Base-by-base conservation (phyloP, 257 asterid species). In the Buddleja alternifolia region DNA sequence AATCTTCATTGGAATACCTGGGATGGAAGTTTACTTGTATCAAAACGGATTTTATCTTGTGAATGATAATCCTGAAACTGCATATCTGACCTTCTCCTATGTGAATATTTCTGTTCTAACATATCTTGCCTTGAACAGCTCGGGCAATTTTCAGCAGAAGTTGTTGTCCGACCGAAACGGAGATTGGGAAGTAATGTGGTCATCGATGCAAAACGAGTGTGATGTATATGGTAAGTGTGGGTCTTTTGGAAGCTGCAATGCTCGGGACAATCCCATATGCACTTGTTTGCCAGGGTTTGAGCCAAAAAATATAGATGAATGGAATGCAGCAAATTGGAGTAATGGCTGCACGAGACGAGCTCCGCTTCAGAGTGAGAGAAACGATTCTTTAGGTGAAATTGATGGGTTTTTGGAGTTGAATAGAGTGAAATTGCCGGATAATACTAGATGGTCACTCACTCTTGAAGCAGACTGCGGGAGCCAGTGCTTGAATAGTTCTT, bases 331-430 rank as follows among this genome's bases (percentile, higher is more conserved):
- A 15, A 77, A 84, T 25, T 82, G 83, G 83, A 76, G n/a, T n/a
- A 74, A 59, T 14, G 93, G 93, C n/a, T 86, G 93, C 63, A 11
- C 21, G 12, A 82, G 93, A 77, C n/a, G n/a, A n/a, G n/a, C n/a
- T n/a, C n/a, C n/a, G n/a, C n/a, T n/a, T n/a, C n/a, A n/a, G n/a
- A n/a, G 93, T 40, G 69, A 70, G 58, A 72, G 15, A 10, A 76
- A 67, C 16, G 50, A 11, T 20, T 42, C 15, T 5, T 17, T 32
- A n/a, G 47, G 57, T n/a, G 19, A 41, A 11, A 19, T 60, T 14
- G 93, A 80, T 46, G 66, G 77, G 3, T 87, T 87, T 66, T 37
- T 20, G 10, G 10, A 44, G 55, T 45, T 80, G 10, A 46, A 53
- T n/a, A 51, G 46, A 4, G 77, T 87, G 59, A 87, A 87, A 56